These are phyloP conservation scores for Bolboschoenus planiculmis DNA, from an alignment of 176 grass and related monocot genomes.

Conservation along the genomic window DNA sequence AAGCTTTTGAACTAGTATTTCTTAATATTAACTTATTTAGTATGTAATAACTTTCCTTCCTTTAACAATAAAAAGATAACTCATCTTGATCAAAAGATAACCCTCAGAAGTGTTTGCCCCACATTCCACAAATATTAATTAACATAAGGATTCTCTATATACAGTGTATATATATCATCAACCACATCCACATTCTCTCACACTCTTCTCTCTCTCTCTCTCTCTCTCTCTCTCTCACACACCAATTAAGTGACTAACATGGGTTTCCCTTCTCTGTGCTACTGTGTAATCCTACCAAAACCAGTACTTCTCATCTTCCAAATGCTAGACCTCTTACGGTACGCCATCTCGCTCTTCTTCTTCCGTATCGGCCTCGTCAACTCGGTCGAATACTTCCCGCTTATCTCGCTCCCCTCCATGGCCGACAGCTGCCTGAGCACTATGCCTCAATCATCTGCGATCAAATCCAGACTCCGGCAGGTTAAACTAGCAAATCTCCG, in stretches of 20 bases:
- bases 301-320: constrained; percentile 64
- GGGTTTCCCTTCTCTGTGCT: constrained; percentile 77
- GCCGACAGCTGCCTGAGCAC: constrained; percentile 18
- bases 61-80: no score
- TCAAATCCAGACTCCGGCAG: constrained; percentile 46
- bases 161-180: neutral
- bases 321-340: constrained; percentile 43
- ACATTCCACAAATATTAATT: no score
- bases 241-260: constrained; percentile 23
- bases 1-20: no score
- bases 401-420: constrained; percentile 5
- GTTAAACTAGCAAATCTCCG: constrained; percentile 39
- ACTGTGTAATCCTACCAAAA: constrained; percentile 66
- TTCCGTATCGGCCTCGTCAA: constrained; percentile 41
- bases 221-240: constrained; percentile 14
- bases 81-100: no score
- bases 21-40: no score
- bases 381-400: constrained; percentile 33
- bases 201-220: neutral
- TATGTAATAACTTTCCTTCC: no score
- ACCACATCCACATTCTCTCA: neutral
- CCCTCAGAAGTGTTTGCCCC: no score
- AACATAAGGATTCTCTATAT: neutral
- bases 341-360: constrained; percentile 37
- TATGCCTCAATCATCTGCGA: constrained; percentile 7